A percentile compares a stretch with the other conserved stretches of the same genome.
Conservation (phyloP, 345 rosid species). For the Ceriops zippeliana region DNA sequence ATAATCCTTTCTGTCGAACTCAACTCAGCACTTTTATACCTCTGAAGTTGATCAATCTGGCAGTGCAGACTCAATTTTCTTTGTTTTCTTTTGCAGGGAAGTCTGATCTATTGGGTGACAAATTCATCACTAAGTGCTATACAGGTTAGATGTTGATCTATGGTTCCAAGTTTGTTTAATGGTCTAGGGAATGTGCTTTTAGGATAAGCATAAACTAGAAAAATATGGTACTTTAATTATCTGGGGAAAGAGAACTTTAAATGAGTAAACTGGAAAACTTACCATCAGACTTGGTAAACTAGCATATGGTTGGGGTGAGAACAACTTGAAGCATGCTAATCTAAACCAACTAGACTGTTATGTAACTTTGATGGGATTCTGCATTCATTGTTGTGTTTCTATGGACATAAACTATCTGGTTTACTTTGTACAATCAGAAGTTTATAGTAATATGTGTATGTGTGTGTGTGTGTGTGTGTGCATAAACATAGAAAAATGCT, state of each 20-base stretch:
- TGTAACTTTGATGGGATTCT: no score
- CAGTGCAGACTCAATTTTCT: constrained; percentile 15
- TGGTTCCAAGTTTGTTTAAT: neutral
- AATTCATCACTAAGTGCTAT: constrained; percentile 63
- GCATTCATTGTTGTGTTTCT: no score
- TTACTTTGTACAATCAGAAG: neutral
- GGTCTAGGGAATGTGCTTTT: neutral
- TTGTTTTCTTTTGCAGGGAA: constrained; percentile 57
- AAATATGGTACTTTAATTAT: no score
- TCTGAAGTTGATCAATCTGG: no score
- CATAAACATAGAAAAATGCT: neutral
- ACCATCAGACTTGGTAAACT: no score
- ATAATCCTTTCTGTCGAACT: no score
- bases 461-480: no score
- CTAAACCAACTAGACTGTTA: neutral
- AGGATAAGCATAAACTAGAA: no score
- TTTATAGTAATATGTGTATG: neutral
- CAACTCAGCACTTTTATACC: no score
- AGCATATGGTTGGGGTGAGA: no score
- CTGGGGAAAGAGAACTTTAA: no score
- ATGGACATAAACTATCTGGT: neutral
- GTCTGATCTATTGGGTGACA: constrained; percentile 84
- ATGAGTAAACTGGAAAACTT: no score
- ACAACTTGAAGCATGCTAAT: neutral
- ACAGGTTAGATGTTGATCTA: constrained; percentile 52